phyloP scores from a whole-genome alignment of 176 grass and related monocot genomes.

The Zoysia pacifica region DNA sequence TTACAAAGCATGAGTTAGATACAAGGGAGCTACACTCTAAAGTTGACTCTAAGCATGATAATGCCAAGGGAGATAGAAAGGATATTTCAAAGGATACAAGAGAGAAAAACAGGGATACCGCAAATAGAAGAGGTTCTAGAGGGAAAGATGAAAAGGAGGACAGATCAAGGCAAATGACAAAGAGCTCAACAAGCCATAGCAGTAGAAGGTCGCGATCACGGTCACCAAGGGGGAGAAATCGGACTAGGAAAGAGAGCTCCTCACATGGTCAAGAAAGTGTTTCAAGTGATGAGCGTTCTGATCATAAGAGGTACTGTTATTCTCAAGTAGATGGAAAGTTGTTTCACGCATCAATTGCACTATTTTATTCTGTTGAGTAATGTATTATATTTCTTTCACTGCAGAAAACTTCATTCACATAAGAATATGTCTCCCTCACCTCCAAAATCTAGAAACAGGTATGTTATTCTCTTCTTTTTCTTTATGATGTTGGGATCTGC shows the following conservation, averaged over 20 bases:
- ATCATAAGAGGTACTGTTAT: slow-evolving; percentile 54
- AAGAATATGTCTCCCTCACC: slow-evolving; percentile 65
- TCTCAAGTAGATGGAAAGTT: not conserved
- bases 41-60: slow-evolving; percentile 45
- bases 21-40: slow-evolving; percentile 30
- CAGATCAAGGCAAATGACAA: slow-evolving; percentile 43
- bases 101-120: slow-evolving; percentile 57
- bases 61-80: slow-evolving; percentile 47
- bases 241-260: slow-evolving; percentile 55
- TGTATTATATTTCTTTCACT: slow-evolving; percentile 24
- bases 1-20: slow-evolving; percentile 38
- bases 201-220: slow-evolving; percentile 53
- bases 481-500: not conserved
- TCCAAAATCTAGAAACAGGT: slow-evolving; percentile 71
- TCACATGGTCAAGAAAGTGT: slow-evolving; percentile 56
- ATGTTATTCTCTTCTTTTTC: slow-evolving; percentile 20
- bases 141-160: slow-evolving; percentile 51
- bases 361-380: slow-evolving; percentile 18
- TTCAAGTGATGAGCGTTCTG: slow-evolving; percentile 65
- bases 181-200: slow-evolving; percentile 46
- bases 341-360: slow-evolving; percentile 30
- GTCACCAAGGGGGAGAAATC: slow-evolving; percentile 48
- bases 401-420: slow-evolving; percentile 60
- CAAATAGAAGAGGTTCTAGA: slow-evolving; percentile 56
- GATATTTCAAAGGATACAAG: slow-evolving; percentile 50